Evolutionary conservation across 2,329 filamentous ascomycete genomes (phyloP), one percentile per base, ranked within the genome.

Genomic region (Talaromyces marneffei): DNA sequence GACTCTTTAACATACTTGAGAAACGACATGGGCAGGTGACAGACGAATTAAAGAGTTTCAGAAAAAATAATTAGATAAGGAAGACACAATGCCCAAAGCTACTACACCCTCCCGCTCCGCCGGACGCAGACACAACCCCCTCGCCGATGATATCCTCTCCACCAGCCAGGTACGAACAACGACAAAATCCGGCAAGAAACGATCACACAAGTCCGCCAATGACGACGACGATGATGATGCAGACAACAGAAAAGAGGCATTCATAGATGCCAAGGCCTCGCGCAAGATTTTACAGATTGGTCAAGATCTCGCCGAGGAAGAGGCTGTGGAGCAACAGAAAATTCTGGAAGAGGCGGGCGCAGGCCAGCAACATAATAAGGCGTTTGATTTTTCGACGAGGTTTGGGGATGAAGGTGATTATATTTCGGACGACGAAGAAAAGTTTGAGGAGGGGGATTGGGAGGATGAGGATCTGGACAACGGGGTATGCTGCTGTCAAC

Each of bases 231-330:
- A 29, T 2, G 39, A 48, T 9, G 59, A 40, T 6, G 33, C 16
- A 6, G 25, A 18, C 0, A 59, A 35, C 5, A 39, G 57, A 18
- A 46, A 23, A 14, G 85, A 89, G 64, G 80, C 83, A 65, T 97
- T 89, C 70, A 86, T 99, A 64, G 92, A 97, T 74, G 87, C 92
- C 62, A 92, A 91, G 73, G 87, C 92, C 18, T 96, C 93, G 61
- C 85, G 87, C 68, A 92, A 91, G 70, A 99, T 99, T 72, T 74
- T 99, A 63, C 86, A 89, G 67, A 91, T 97, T 69, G 93, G 93
- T 60, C 89, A 92, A 69, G 91, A 96, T 71, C 81, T 99, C 14
- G 88, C 86, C 14, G 91, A 94, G 44, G 93, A 97, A 74, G 91
- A 93, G 60, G 83, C 83, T 61, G 79, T 80, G 35, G 81, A 85